These are phyloP conservation scores for Rhynchospora tenuis DNA, from an alignment of 176 grass and related monocot genomes.

Conservation along the genomic window DNA sequence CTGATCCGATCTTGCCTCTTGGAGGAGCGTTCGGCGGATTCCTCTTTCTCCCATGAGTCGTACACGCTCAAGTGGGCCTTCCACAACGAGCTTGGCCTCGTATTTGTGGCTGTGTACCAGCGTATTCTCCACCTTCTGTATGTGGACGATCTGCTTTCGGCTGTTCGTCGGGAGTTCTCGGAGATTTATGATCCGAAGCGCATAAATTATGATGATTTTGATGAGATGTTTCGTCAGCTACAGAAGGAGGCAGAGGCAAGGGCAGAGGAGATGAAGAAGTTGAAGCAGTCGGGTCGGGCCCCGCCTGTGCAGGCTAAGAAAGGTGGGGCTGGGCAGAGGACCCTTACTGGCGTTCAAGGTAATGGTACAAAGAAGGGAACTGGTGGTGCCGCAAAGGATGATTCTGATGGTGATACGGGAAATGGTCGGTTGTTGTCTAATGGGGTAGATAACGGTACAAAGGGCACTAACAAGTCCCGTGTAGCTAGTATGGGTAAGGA, in stretches of 20 bases:
- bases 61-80: slow-evolving; percentile 92
- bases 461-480: slow-evolving; percentile 19
- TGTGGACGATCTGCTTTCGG: slow-evolving; percentile 74
- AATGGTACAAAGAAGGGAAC: slow-evolving; percentile 16
- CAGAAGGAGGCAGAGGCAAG: slow-evolving; percentile 83
- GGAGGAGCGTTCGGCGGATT: slow-evolving; percentile 84
- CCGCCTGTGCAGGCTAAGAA: slow-evolving; percentile 16
- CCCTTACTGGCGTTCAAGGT: neutral
- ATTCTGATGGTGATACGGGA: slow-evolving; percentile 37
- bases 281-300: slow-evolving; percentile 25
- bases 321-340: neutral
- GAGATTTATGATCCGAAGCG: slow-evolving; percentile 53
- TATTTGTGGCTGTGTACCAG: slow-evolving; percentile 92
- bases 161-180: slow-evolving; percentile 53
- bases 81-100: slow-evolving; percentile 86
- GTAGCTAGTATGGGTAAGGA: slow-evolving; percentile 52
- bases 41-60: slow-evolving; percentile 55
- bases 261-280: slow-evolving; percentile 70
- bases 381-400: slow-evolving; percentile 37
- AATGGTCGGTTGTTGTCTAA: slow-evolving; percentile 31
- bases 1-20: slow-evolving; percentile 93
- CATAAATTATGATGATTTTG: slow-evolving; percentile 37
- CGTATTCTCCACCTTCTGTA: slow-evolving; percentile 84
- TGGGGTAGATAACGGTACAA: slow-evolving; percentile 26
- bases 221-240: slow-evolving; percentile 62